Base-by-base conservation (phyloP, 257 asterid genomes). In the Henckelia pumila region DNA sequence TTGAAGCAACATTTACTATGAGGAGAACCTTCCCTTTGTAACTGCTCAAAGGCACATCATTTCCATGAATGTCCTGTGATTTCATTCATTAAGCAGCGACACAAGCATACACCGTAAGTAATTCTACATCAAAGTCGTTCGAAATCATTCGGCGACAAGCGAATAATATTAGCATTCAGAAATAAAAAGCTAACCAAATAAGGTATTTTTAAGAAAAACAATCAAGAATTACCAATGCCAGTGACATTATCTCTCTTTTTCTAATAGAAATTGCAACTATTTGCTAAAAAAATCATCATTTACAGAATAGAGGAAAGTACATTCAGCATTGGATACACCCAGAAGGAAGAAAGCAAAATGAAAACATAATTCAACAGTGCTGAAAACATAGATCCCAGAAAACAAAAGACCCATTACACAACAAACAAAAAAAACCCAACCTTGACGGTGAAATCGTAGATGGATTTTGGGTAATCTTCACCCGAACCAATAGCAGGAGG, bases 1-100 rank as follows among this genome's bases (percentile, higher is more conserved):
- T 82, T 4, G 97, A 91, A 73, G 97, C 97, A 66, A 88, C 96
- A 76, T 91, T 88, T 63, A 91, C 96, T 32, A 91, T 72, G 67
- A 91, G 85, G 69, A 88, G 78, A 73, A 86, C 97, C 77, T 86
- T 87, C 61, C 96, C 96, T 24, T 33, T 70, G 80, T 91, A 91
- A 72, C 75, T 82, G 83, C 86, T 81, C 68, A 91, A 80, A 60
- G 88, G 79, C 64, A 88, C 92, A 67, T 84, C 95, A 71, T 84
- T 83, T 63, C 97, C 95, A 24, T 61, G 77, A 72, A 79, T 79
- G 81, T 88, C 97, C 96, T 90, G 95, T 61, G 70, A 25, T 73
- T 56, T 52, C 23, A 69, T 68, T 72, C 24, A 52, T 28, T 58
- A 37, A 75, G 67, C 10, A 58, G 50, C 33, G 59, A 56, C 13